phyloP scores from a whole-genome alignment of 2,329 filamentous ascomycete genomes.

The Fusarium heterosporum region DNA sequence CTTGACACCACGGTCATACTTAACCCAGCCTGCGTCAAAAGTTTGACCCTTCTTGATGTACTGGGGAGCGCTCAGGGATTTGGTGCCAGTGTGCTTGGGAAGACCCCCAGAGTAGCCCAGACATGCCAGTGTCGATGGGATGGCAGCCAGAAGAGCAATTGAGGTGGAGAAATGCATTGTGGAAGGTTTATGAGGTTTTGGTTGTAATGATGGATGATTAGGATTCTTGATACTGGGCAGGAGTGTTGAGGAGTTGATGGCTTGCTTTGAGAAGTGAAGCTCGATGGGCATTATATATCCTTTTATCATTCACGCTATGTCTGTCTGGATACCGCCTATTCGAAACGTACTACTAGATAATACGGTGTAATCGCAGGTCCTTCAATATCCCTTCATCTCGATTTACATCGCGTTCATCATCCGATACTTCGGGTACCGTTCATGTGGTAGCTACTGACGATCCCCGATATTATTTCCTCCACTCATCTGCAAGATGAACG shows the following conservation, averaged over 20 bases:
- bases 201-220: not conserved
- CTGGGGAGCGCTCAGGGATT: constrained; percentile 48
- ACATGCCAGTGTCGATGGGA: constrained; percentile 49
- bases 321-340: rapidly evolving
- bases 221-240: not conserved
- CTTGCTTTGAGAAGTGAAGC: not conserved
- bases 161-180: constrained; percentile 22
- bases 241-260: not conserved
- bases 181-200: not conserved
- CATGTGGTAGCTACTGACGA: not conserved
- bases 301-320: constrained; percentile 1
- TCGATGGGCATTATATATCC: not conserved
- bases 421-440: too few relatives aligned
- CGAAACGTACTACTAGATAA: not conserved
- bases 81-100: constrained; percentile 46
- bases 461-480: constrained; percentile 2
- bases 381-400: too few relatives aligned
- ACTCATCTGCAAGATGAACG: not conserved
- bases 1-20: constrained; percentile 55
- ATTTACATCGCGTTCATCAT: not conserved
- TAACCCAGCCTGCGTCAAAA: constrained; percentile 51
- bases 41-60: constrained; percentile 46
- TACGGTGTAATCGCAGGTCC: too few relatives aligned
- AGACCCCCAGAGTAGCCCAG: constrained; percentile 48
- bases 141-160: constrained; percentile 31